These are phyloP conservation scores for Thelonectria olida DNA, from an alignment of 2,329 filamentous ascomycete species.

Conservation along the genomic window DNA sequence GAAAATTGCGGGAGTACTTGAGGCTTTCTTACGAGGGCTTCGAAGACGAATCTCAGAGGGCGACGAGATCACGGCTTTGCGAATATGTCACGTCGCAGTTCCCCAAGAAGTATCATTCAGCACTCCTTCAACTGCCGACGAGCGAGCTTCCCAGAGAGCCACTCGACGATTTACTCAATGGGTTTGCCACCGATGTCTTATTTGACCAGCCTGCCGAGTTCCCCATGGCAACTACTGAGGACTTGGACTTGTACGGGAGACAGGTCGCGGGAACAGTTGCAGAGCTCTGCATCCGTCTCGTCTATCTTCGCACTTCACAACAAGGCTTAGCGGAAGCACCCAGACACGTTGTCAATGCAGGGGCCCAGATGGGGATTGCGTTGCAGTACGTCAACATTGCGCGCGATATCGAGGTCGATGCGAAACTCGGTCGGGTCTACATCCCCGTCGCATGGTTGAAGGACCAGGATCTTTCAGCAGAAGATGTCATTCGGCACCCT, in stretches of 20 bases:
- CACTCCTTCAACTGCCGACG: slow-evolving; percentile 68
- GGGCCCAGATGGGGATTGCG: slow-evolving; percentile 74
- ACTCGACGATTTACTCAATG: slow-evolving; percentile 70
- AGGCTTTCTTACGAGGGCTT: slow-evolving; percentile 49
- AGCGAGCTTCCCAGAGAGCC: slow-evolving; percentile 65
- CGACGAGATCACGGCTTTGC: too few species aligned
- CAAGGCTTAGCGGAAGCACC: slow-evolving; percentile 17
- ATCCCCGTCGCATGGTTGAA: slow-evolving; percentile 72
- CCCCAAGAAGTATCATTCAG: slow-evolving; percentile 59
- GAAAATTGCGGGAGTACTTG: slow-evolving; percentile 66
- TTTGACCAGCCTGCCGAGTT: slow-evolving; percentile 55
- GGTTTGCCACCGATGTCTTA: slow-evolving; percentile 73
- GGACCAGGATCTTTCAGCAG: slow-evolving; percentile 62
- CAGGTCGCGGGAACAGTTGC: slow-evolving; percentile 79
- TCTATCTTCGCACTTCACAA: slow-evolving; percentile 64
- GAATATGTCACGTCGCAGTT: slow-evolving; percentile 62
- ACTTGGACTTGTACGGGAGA: slow-evolving; percentile 71
- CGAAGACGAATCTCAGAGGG: slow-evolving; percentile 6
- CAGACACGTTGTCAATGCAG: slow-evolving; percentile 61
- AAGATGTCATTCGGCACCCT: slow-evolving; percentile 63
- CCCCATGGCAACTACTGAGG: slow-evolving; percentile 67
- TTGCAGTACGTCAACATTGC: slow-evolving; percentile 83
- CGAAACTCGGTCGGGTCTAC: slow-evolving; percentile 73
- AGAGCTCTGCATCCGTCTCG: slow-evolving; percentile 72
- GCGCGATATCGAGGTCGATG: slow-evolving; percentile 75